A percentile compares a stretch with the other conserved stretches of the same genome.
These are phyloP conservation scores for Aureobasidium leucospermi DNA, from an alignment of 2,329 filamentous ascomycete species.

Conservation along the genomic window DNA sequence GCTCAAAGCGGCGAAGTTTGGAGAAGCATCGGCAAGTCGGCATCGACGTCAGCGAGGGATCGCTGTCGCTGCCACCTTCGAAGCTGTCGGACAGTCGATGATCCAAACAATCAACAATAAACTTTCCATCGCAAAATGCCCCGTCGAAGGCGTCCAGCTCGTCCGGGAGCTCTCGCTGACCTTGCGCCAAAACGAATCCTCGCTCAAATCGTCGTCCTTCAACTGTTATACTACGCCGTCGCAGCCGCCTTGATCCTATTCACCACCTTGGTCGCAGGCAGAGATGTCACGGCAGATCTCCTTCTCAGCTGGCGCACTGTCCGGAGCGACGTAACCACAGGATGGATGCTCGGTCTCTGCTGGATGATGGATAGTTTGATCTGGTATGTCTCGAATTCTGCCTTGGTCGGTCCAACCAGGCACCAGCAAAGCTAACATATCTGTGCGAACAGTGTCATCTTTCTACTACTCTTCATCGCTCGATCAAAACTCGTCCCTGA, in stretches of 20 bases:
- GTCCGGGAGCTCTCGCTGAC: conserved; percentile 58
- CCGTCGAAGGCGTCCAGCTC: conserved; percentile 54
- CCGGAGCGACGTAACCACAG: conserved; percentile 60
- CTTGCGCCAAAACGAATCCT: conserved; percentile 61
- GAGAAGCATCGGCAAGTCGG: neutral
- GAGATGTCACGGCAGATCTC: conserved; percentile 50
- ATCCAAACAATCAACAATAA: conserved; percentile 6
- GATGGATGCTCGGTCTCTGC: conserved; percentile 61
- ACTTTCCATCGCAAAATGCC: conserved; percentile 32
- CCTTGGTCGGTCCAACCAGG: too few species aligned
- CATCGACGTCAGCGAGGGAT: neutral
- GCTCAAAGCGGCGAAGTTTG: neutral
- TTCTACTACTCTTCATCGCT: conserved; percentile 73
- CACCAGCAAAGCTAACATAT: neutral
- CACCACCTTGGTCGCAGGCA: conserved; percentile 58
- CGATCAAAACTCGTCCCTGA: conserved; percentile 93
- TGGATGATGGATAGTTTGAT: conserved; percentile 61
- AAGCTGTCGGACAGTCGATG: neutral
- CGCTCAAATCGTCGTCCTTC: conserved; percentile 58
- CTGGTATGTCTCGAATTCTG: too few species aligned
- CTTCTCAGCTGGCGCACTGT: conserved; percentile 58
- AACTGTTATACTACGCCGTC: conserved; percentile 56
- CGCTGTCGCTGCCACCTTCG: neutral
- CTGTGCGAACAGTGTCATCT: conserved; percentile 57
- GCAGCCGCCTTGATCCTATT: conserved; percentile 59